Percentiles rank a stretch among this genome's conserved stretches.
Conservation (phyloP, 768 basidiomycete species). For the Cantharellus anzutake region DNA sequence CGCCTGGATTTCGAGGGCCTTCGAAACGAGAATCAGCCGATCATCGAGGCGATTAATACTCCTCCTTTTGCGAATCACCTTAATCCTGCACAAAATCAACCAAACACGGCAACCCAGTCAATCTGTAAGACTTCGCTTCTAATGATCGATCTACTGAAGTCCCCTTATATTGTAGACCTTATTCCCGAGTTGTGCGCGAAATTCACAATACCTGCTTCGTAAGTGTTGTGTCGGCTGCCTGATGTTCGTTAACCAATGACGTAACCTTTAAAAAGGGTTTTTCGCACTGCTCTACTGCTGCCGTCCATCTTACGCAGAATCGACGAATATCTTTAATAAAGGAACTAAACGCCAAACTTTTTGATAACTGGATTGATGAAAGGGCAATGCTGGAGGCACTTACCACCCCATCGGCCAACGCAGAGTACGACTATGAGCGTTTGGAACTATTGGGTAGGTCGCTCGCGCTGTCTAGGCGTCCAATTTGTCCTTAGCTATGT, state of each 20-base stretch:
- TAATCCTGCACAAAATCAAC: constrained; percentile 1
- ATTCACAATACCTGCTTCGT: constrained; percentile 59
- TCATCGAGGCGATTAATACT: constrained; percentile 46
- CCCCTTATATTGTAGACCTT: constrained; percentile 29
- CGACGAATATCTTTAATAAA: constrained; percentile 60
- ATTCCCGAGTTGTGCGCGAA: constrained; percentile 70
- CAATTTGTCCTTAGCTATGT: not conserved
- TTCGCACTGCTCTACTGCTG: constrained; percentile 46
- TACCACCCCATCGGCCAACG: constrained; percentile 46
- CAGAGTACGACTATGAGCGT: constrained; percentile 66
- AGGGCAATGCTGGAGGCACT: constrained; percentile 43
- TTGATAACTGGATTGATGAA: constrained; percentile 43
- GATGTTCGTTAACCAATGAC: not conserved
- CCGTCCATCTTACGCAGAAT: constrained; percentile 58
- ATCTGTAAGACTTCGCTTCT: not conserved
- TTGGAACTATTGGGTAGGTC: constrained; percentile 57
- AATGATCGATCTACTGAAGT: constrained; percentile 2
- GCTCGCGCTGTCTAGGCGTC: not conserved
- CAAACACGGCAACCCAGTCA: not conserved
- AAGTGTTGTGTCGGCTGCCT: constrained; percentile 6
- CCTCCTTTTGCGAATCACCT: constrained; percentile 36
- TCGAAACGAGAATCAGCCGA: constrained; percentile 41
- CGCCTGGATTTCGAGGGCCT: constrained; percentile 45
- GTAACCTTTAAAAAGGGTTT: constrained; percentile 25
- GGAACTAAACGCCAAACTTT: constrained; percentile 53